These are phyloP conservation scores for Paraphaeosphaeria minitans DNA, from an alignment of 2,329 filamentous ascomycete species.

Conservation along the genomic window DNA sequence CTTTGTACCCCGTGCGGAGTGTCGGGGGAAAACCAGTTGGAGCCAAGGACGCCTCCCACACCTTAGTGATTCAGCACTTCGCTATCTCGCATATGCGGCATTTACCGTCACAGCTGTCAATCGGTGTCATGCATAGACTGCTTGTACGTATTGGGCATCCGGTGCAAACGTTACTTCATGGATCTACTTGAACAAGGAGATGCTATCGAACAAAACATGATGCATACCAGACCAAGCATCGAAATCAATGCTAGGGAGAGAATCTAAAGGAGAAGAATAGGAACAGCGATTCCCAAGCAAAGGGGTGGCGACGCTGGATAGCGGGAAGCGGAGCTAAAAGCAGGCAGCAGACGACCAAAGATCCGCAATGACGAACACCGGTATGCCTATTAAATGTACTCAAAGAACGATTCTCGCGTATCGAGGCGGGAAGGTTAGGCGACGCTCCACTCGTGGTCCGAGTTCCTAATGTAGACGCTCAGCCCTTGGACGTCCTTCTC, in stretches of 20 bases:
- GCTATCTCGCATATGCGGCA: slow-evolving; percentile 5
- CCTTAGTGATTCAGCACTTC: slow-evolving; percentile 2
- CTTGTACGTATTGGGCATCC: slow-evolving; percentile 1
- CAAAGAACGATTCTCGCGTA: neutral
- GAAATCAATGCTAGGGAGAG: slow-evolving; percentile 10
- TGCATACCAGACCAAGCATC: neutral
- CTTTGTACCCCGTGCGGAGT: slow-evolving; percentile 21
- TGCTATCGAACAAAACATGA: neutral
- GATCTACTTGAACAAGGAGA: neutral
- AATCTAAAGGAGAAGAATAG: slow-evolving; percentile 16
- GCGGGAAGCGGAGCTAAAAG: slow-evolving; percentile 1
- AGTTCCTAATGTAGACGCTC: slow-evolving; percentile 52
- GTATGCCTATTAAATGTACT: neutral
- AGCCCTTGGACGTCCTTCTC: slow-evolving; percentile 49
- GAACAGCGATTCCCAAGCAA: slow-evolving; percentile 6
- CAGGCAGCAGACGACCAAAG: slow-evolving; percentile 6
- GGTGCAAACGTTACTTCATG: neutral
- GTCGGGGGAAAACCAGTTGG: slow-evolving; percentile 11
- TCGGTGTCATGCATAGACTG: neutral
- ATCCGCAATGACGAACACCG: slow-evolving; percentile 9
- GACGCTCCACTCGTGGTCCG: slow-evolving; percentile 53
- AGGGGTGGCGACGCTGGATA: neutral
- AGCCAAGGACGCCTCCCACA: slow-evolving; percentile 15
- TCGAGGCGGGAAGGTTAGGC: slow-evolving; percentile 37
- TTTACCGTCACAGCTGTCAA: neutral